Evolutionary conservation across 2,329 filamentous ascomycete species (phyloP).

Genomic region (Fusarium papillatum): DNA sequence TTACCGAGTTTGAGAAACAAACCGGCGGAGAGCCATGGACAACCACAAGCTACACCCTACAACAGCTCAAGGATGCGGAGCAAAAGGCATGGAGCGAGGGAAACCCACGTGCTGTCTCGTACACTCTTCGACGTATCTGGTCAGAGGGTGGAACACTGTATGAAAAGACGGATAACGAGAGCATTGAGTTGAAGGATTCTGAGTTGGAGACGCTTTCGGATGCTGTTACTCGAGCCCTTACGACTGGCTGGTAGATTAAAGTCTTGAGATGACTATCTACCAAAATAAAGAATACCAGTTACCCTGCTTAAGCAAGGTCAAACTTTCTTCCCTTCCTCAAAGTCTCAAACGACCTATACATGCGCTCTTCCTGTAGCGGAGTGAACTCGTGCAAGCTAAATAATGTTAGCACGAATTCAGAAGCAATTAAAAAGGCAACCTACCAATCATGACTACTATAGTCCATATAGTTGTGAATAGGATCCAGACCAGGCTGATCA

Average conservation of each 20-base stretch:
- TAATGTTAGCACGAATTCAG: neutral
- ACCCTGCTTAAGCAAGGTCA: neutral
- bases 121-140: slow-evolving; percentile 80
- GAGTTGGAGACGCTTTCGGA: slow-evolving; percentile 65
- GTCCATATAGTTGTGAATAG: slow-evolving; percentile 57
- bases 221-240: slow-evolving; percentile 34
- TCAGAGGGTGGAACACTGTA: slow-evolving; percentile 80
- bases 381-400: slow-evolving; percentile 40
- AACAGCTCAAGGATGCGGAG: slow-evolving; percentile 69
- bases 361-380: slow-evolving; percentile 52
- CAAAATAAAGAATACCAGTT: neutral
- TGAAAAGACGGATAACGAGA: slow-evolving; percentile 74
- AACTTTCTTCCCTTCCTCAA: neutral
- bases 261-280: neutral
- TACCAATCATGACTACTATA: slow-evolving; percentile 55
- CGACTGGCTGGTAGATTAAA: slow-evolving; percentile 30
- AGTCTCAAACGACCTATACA: slow-evolving; percentile 32
- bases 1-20: slow-evolving; percentile 78
- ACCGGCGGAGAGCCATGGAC: slow-evolving; percentile 64
- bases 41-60: slow-evolving; percentile 56
- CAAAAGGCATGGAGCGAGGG: slow-evolving; percentile 68
- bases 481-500: slow-evolving; percentile 46
- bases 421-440: slow-evolving; percentile 22
- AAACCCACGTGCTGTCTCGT: slow-evolving; percentile 63
- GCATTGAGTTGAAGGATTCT: slow-evolving; percentile 63